Conservation (phyloP, 176 grass and related monocot genomes). For the Cocos nucifera region DNA sequence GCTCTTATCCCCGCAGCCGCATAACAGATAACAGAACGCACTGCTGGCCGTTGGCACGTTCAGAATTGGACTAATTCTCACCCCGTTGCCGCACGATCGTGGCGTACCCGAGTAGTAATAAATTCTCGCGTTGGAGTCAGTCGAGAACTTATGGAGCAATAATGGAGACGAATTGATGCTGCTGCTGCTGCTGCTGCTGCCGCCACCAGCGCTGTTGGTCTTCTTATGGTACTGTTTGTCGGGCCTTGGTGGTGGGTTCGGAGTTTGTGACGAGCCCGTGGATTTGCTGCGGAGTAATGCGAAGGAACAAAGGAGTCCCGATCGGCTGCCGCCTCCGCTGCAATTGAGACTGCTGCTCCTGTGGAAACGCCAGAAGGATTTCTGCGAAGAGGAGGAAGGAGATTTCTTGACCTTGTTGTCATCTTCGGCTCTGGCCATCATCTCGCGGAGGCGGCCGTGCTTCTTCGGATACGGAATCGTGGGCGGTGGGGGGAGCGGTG, state of each 20-base stretch:
- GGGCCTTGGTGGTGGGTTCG: no score
- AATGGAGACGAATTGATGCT: no score
- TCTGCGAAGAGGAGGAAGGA: neutral
- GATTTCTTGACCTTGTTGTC: neutral
- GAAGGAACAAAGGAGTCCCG: neutral
- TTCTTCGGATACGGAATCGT: neutral
- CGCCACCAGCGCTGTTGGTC: no score
- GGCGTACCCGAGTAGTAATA: constrained; percentile 10
- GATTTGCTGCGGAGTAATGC: constrained; percentile 18
- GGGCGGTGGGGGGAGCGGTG: neutral
- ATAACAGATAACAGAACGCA: neutral
- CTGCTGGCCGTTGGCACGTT: constrained; percentile 4
- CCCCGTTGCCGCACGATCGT: neutral
- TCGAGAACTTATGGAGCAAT: neutral
- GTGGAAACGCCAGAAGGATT: constrained; percentile 8
- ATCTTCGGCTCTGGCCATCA: neutral
- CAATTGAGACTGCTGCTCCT: constrained; percentile 3
- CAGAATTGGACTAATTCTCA: constrained; percentile 8
- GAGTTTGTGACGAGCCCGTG: neutral
- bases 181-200: no score
- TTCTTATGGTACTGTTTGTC: no score
- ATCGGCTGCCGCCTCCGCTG: neutral
- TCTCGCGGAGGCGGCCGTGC: constrained; percentile 5
- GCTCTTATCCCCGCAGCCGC: constrained; percentile 10
- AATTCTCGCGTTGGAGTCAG: neutral